These are phyloP conservation scores for Saccharomycopsis crataegensis DNA, from an alignment of 1,139 yeast species.

Conservation along the genomic window DNA sequence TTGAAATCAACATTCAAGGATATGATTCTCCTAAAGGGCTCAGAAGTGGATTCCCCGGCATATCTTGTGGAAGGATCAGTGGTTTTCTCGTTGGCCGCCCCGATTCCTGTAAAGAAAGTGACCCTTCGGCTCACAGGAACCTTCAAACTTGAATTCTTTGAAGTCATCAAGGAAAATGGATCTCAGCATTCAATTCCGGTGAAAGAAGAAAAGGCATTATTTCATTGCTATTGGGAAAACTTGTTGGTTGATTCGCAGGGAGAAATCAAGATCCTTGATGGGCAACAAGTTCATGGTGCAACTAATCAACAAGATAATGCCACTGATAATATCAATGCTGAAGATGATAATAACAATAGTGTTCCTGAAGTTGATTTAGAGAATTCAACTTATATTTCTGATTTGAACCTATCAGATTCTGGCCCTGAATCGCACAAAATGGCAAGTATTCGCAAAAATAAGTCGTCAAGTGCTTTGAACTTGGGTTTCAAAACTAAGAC, in stretches of 20 bases:
- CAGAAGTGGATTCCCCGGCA: constrained; percentile 50
- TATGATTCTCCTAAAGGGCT: constrained; percentile 46
- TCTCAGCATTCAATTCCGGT: constrained; percentile 27
- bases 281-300: constrained; percentile 25
- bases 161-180: constrained; percentile 32
- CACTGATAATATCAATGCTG: neutral
- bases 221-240: constrained; percentile 56
- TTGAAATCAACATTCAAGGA: constrained; percentile 48
- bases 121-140: constrained; percentile 44
- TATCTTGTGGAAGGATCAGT: constrained; percentile 49
- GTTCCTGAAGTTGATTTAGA: neutral
- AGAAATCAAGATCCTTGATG: constrained; percentile 35
- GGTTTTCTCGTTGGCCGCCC: constrained; percentile 47
- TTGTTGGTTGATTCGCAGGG: constrained; percentile 44
- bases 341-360: neutral
- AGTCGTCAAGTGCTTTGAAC: constrained; percentile 4
- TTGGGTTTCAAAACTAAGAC: constrained; percentile 1
- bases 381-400: neutral
- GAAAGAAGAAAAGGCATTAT: constrained; percentile 41
- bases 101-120: constrained; percentile 42
- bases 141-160: constrained; percentile 47
- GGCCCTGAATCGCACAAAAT: neutral
- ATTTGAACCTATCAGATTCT: neutral
- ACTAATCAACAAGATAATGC: neutral
- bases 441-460: neutral